Percentiles rank a stretch among this genome's conserved stretches.
Evolutionary conservation across 305 asterid genomes (phyloP).

Genomic region (Euphrasia arctica): DNA sequence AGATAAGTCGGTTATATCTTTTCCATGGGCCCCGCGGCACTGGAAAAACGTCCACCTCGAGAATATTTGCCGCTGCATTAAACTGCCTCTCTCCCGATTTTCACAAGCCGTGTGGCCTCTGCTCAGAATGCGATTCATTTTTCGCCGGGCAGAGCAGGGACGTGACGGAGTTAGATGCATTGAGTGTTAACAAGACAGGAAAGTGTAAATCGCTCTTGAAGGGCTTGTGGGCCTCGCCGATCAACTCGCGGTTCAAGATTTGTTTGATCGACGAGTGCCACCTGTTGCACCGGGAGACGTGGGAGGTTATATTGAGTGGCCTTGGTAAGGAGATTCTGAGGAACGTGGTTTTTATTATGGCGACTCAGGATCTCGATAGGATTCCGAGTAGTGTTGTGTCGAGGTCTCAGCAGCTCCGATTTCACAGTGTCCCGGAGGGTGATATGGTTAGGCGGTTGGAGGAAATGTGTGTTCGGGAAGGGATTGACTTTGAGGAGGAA

Average conservation of each 20-base stretch:
- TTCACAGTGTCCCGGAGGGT: constrained; percentile 53
- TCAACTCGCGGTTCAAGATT: constrained; percentile 57
- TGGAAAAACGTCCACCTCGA: constrained; percentile 74
- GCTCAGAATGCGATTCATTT: constrained; percentile 65
- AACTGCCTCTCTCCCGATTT: constrained; percentile 57
- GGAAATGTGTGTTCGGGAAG: constrained; percentile 58
- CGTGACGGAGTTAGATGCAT: constrained; percentile 55
- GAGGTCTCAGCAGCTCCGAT: constrained; percentile 50
- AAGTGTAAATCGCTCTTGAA: constrained; percentile 45
- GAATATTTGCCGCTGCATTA: constrained; percentile 79
- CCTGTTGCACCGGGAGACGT: constrained; percentile 57
- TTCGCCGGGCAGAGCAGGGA: constrained; percentile 64
- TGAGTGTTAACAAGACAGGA: constrained; percentile 44
- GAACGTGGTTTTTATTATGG: constrained; percentile 56
- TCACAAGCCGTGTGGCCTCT: constrained; percentile 60
- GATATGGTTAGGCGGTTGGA: constrained; percentile 44
- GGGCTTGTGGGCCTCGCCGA: constrained; percentile 43
- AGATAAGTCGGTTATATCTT: constrained; percentile 51
- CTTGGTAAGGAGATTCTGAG: constrained; percentile 48
- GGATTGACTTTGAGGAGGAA: constrained; percentile 52
- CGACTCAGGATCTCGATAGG: constrained; percentile 65
- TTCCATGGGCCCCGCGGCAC: constrained; percentile 90
- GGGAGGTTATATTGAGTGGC: constrained; percentile 51
- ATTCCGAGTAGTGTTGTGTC: constrained; percentile 59
- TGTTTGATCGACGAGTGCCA: constrained; percentile 79